phyloP scores from a whole-genome alignment of 495 filamentous ascomycete species.

The Pyrenula massariospora region DNA sequence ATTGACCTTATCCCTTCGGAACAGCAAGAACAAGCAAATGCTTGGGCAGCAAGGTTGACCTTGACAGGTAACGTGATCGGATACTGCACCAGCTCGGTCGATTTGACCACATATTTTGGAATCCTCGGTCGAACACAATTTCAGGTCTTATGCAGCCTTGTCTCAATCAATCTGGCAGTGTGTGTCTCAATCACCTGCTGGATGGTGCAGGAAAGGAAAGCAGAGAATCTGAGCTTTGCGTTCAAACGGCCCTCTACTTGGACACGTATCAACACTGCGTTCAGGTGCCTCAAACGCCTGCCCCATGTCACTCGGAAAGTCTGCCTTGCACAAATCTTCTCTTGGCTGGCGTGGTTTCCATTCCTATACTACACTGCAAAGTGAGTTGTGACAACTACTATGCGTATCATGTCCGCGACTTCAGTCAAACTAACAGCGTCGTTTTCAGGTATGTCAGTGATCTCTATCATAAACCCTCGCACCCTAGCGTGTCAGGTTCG shows the following conservation, averaged over 20 bases:
- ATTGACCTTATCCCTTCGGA: not conserved
- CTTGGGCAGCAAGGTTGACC: not conserved
- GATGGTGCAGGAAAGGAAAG: not conserved
- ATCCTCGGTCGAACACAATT: not conserved
- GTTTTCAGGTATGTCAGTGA: slow-evolving; percentile 21
- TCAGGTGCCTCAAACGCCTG: slow-evolving; percentile 45
- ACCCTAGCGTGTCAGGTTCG: slow-evolving; percentile 52
- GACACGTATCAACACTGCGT: slow-evolving; percentile 35
- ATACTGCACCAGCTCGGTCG: not conserved
- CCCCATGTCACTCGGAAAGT: slow-evolving; percentile 51
- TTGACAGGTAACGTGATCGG: not conserved
- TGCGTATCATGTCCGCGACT: not conserved
- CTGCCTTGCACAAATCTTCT: slow-evolving; percentile 57
- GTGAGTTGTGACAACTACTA: slow-evolving; percentile 34
- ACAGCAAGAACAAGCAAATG: not conserved
- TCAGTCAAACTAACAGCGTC: not conserved
- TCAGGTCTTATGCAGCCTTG: not conserved
- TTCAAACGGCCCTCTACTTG: not conserved
- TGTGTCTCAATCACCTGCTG: not conserved
- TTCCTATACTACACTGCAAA: slow-evolving; percentile 66
- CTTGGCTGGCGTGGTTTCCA: slow-evolving; percentile 70
- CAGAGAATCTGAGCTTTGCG: not conserved
- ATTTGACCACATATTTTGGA: not conserved
- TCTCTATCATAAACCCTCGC: slow-evolving; percentile 52
- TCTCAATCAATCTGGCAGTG: not conserved